Conservation (phyloP, 2,329 filamentous ascomycete species). For the Neopestalotiopsis sp. region DNA sequence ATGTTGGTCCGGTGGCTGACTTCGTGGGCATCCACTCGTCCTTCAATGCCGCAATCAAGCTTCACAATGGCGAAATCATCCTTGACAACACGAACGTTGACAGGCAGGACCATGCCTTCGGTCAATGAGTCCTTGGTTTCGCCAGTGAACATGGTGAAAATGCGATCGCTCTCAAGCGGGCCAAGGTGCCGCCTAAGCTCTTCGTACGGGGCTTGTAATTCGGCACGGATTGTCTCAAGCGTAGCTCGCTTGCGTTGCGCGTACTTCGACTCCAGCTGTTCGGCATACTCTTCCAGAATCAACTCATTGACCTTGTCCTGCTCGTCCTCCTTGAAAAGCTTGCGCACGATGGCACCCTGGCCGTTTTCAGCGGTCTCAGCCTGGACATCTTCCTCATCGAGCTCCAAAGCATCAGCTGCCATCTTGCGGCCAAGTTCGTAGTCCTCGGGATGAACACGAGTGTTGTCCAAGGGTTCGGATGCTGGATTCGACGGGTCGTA, state of each 20-base stretch:
- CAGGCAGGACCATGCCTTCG: constrained; percentile 91
- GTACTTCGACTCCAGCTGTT: constrained; percentile 91
- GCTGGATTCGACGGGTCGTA: constrained; percentile 82
- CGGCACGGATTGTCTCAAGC: constrained; percentile 92
- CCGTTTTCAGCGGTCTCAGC: constrained; percentile 91
- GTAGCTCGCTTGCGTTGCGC: constrained; percentile 95
- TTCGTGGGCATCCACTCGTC: constrained; percentile 81
- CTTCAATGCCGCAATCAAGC: constrained; percentile 93
- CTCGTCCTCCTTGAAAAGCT: constrained; percentile 92
- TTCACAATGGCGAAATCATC: constrained; percentile 93
- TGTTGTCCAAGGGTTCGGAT: constrained; percentile 94
- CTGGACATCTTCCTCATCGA: constrained; percentile 98
- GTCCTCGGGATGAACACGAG: constrained; percentile 96
- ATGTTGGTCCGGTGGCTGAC: constrained; percentile 71
- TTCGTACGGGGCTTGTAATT: constrained; percentile 91
- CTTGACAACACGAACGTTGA: constrained; percentile 86
- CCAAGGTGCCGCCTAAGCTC: constrained; percentile 85
- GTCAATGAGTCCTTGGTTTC: constrained; percentile 84
- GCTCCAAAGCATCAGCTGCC: constrained; percentile 92
- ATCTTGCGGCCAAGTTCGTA: constrained; percentile 98
- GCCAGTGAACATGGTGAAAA: constrained; percentile 96
- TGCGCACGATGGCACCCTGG: constrained; percentile 86
- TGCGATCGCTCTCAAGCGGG: constrained; percentile 72
- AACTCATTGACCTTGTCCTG: constrained; percentile 96
- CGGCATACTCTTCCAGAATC: constrained; percentile 94